Percentiles rank a stretch among this genome's conserved stretches.
These are phyloP conservation scores for Lactarius quietus DNA, from an alignment of 768 basidiomycete species.

Conservation along the genomic window DNA sequence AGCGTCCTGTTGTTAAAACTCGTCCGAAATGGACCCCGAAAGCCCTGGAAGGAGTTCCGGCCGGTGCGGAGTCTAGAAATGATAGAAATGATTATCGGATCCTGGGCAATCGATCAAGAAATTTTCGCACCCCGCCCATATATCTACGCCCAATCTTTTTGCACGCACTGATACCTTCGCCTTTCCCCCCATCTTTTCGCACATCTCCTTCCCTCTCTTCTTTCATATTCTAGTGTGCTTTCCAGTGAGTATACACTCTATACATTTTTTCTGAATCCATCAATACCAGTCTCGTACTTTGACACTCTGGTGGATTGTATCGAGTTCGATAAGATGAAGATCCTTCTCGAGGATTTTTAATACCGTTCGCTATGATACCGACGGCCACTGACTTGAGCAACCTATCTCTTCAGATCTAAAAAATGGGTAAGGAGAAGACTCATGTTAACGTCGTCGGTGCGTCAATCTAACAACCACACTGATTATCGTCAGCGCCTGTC, in stretches of 20 bases:
- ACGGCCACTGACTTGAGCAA: conserved; percentile 18
- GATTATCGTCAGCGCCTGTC: conserved; percentile 26
- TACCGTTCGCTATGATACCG: neutral
- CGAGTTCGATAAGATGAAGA: conserved; percentile 24
- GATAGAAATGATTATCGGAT: conserved; percentile 27
- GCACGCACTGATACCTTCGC: conserved; percentile 27
- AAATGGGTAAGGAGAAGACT: conserved; percentile 95
- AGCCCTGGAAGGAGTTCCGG: no score
- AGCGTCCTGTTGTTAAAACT: neutral
- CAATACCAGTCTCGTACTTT: conserved; percentile 6
- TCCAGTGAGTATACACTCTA: conserved; percentile 39
- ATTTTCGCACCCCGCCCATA: conserved; percentile 27
- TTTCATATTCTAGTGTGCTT: conserved; percentile 39
- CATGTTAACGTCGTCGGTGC: conserved; percentile 98
- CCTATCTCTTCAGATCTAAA: conserved; percentile 44
- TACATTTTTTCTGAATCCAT: conserved; percentile 11
- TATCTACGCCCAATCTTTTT: conserved; percentile 35
- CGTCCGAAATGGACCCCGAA: neutral
- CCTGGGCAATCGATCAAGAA: conserved; percentile 26
- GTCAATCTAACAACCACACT: conserved; percentile 36
- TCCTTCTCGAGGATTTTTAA: neutral
- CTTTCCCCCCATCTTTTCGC: conserved; percentile 40
- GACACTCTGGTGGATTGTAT: conserved; percentile 19
- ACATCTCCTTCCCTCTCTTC: conserved; percentile 46
- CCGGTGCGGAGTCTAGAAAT: conserved; percentile 20